Evolutionary conservation across 176 grass and related monocot species (phyloP).

Genomic region (Musa acuminata): DNA sequence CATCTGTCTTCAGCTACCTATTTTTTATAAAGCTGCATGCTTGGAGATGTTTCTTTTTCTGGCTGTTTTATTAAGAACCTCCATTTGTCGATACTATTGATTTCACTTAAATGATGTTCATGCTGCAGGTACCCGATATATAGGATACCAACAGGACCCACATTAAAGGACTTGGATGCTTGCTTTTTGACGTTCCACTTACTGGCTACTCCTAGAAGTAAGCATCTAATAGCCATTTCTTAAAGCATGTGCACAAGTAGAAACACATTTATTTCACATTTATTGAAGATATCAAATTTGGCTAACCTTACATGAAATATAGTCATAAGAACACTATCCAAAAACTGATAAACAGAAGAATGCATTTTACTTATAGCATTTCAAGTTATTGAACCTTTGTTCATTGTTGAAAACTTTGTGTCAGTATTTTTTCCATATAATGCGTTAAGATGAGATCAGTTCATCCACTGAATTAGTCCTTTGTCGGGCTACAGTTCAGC

Average conservation of each 20-base stretch:
- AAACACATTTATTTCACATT: neutral
- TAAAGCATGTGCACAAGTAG: neutral
- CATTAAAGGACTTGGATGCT: slow-evolving; percentile 61
- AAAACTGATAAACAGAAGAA: no score
- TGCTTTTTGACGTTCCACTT: slow-evolving; percentile 78
- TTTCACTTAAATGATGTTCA: slow-evolving; percentile 11
- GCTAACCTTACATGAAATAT: no score
- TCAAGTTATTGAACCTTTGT: no score
- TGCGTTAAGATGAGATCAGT: neutral
- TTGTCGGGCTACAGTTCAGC: no score
- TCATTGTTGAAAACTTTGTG: no score
- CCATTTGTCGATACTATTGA: neutral
- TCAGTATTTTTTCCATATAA: no score
- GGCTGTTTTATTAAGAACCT: neutral
- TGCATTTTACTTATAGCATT: no score
- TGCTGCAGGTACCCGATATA: slow-evolving; percentile 70
- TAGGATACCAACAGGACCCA: slow-evolving; percentile 70
- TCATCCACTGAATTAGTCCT: no score
- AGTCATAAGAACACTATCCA: no score
- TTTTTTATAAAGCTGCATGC: neutral
- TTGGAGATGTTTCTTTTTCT: slow-evolving; percentile 2
- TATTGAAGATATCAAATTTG: neutral
- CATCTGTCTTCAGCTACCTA: neutral
- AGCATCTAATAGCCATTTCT: neutral
- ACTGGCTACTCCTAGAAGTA: slow-evolving; percentile 37